phyloP scores from a whole-genome alignment of 2,329 filamentous ascomycete species.

The Verticillium dahliae region DNA sequence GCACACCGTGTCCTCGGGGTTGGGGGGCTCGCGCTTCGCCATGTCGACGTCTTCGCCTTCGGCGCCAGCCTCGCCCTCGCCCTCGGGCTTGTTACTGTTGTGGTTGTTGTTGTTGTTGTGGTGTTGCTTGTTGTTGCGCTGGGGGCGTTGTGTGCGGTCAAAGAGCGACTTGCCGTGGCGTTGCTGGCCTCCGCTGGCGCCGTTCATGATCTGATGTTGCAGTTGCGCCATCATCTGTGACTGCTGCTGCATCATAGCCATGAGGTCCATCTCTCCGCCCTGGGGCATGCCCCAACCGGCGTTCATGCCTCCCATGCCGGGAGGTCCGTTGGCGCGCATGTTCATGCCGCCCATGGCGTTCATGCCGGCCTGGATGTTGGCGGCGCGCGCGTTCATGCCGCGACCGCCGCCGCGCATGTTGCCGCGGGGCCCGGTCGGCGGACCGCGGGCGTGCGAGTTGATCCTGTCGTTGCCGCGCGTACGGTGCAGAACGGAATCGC shows the following conservation, averaged over 20 bases:
- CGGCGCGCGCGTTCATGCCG: constrained; percentile 37
- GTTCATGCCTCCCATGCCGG: constrained; percentile 32
- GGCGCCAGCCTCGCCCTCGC: constrained; percentile 14
- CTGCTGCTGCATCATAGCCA: constrained; percentile 81
- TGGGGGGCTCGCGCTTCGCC: constrained; percentile 47
- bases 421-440: constrained; percentile 65
- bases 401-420: constrained; percentile 40
- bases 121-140: constrained; percentile 28
- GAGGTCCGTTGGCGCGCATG: constrained; percentile 26
- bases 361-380: constrained; percentile 43
- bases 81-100: constrained; percentile 20
- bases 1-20: constrained; percentile 67
- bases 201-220: constrained; percentile 55
- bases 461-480: constrained; percentile 75
- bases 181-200: constrained; percentile 30
- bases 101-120: constrained; percentile 9
- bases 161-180: constrained; percentile 59
- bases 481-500: constrained; percentile 72
- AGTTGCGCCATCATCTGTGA: constrained; percentile 79
- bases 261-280: constrained; percentile 49
- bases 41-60: constrained; percentile 60
- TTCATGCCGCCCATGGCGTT: constrained; percentile 28
- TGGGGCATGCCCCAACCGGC: constrained; percentile 40
- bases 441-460: constrained; percentile 66
- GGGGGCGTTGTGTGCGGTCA: constrained; percentile 60